Evolutionary conservation across 1,284 basidiomycete species (phyloP), one percentile per base, ranked within the genome.

Genomic region (Ceraceosorus bombacis): DNA sequence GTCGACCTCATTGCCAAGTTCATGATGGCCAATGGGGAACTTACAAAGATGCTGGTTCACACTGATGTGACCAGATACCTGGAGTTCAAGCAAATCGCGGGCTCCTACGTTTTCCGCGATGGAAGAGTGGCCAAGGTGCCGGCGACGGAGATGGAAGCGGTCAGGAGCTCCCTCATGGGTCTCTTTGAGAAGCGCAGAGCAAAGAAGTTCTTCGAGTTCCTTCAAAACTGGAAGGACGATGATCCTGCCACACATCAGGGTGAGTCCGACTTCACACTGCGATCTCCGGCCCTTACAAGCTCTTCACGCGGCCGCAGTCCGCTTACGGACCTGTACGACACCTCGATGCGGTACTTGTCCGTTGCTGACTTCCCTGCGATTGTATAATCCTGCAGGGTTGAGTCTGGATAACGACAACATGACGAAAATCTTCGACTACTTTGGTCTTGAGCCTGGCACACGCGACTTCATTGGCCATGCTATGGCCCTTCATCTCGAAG

Each of bases 1-100:
- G 64, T 77, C 51, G 75, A 77, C 53, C 70, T 77, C 56, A 74
- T 77, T 49, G 74, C 75, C 48, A 77, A 77, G 61, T 70, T 74
- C 82, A 98, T 98, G 82, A 93, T 98, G 77, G 89, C 95, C 43
- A 94, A 91, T 37, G 95, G 95, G 63, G 94, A 97, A 80, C 87
- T 99, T 76, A 96, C 93, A 61, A 89, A 88, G 80, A 98, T 99
- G 80, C 87, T 99, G 66, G 93, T 98, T 53, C 94, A 98, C 82
- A 98, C 95, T 70, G 93, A 98, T 78, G 95, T 99, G 65, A 95
- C 90, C 41, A 87, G 93, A 64, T 99, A 99, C 81, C 88, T 99
- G 77, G 95, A 98, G 80, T 98, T 98, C 83, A 98, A 98, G 83
- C 94, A 97, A 82, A 97, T 99, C 79, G 91, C 95, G 1, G 95